Conservation (phyloP, 2,329 filamentous ascomycete genomes). For the Diplocarpon rosae region DNA sequence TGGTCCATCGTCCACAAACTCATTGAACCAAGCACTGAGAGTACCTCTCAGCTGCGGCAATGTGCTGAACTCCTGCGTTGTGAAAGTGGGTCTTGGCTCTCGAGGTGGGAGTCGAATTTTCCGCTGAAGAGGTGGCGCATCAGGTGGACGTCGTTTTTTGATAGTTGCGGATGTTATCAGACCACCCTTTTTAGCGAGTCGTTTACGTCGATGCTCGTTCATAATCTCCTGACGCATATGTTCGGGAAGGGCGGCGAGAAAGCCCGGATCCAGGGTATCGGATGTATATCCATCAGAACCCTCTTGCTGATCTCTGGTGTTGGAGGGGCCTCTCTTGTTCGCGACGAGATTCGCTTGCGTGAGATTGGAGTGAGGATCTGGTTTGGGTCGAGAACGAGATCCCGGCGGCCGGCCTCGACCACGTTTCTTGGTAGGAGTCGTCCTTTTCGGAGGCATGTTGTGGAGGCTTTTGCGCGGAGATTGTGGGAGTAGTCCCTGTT, state of each 20-base stretch:
- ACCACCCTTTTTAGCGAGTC: slow-evolving; percentile 45
- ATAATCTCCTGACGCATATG: slow-evolving; percentile 71
- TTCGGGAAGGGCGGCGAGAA: slow-evolving; percentile 73
- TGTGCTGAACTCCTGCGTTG: slow-evolving; percentile 41
- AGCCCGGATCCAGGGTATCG: slow-evolving; percentile 38
- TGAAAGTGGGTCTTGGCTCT: slow-evolving; percentile 48
- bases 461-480: slow-evolving; percentile 47
- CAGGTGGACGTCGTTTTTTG: slow-evolving; percentile 17
- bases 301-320: slow-evolving; percentile 16
- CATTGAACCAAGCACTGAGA: slow-evolving; percentile 63
- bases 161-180: slow-evolving; percentile 30
- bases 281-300: slow-evolving; percentile 11
- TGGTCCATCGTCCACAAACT: slow-evolving; percentile 64
- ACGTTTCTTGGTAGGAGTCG: slow-evolving; percentile 55
- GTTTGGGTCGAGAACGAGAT: slow-evolving; percentile 30
- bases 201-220: slow-evolving; percentile 54
- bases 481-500: slow-evolving; percentile 28
- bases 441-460: slow-evolving; percentile 29
- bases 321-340: slow-evolving; percentile 22
- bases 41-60: slow-evolving; percentile 60
- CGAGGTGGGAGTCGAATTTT: slow-evolving; percentile 37
- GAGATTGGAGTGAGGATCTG: slow-evolving; percentile 46
- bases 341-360: slow-evolving; percentile 63
- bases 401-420: slow-evolving; percentile 32
- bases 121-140: slow-evolving; percentile 19